Percentiles rank a stretch among this genome's conserved stretches.
These are phyloP conservation scores for Phytophthora ramorum DNA, from an alignment of 352 stramenopile genomes.

Conservation along the genomic window DNA sequence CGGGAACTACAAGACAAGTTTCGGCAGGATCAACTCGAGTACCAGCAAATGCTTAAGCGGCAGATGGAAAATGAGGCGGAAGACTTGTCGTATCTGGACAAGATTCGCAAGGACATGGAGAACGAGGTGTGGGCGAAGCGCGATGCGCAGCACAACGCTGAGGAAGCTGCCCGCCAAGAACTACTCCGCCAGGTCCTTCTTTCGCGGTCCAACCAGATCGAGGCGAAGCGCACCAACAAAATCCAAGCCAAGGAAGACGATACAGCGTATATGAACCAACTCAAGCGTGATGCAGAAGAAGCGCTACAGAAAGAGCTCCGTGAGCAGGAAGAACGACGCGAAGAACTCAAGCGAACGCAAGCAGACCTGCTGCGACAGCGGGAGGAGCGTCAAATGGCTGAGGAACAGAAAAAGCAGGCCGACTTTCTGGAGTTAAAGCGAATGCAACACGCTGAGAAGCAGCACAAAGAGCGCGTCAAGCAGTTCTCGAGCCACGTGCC, in stretches of 20 bases:
- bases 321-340: slow-evolving; percentile 71
- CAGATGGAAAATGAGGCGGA: slow-evolving; percentile 82
- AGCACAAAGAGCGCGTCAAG: slow-evolving; percentile 73
- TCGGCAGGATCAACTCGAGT: slow-evolving; percentile 76
- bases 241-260: slow-evolving; percentile 54
- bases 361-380: slow-evolving; percentile 68
- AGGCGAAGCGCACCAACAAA: slow-evolving; percentile 51
- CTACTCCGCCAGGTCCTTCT: slow-evolving; percentile 73
- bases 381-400: slow-evolving; percentile 50
- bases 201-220: slow-evolving; percentile 62
- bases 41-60: slow-evolving; percentile 72
- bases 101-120: slow-evolving; percentile 86
- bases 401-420: slow-evolving; percentile 68
- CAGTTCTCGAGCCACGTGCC: slow-evolving; percentile 60
- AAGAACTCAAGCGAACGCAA: slow-evolving; percentile 75
- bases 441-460: slow-evolving; percentile 78
- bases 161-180: slow-evolving; percentile 77
- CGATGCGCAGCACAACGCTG: slow-evolving; percentile 72
- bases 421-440: slow-evolving; percentile 83
- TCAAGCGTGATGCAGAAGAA: slow-evolving; percentile 77
- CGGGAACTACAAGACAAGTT: slow-evolving; percentile 70
- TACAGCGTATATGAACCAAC: slow-evolving; percentile 62
- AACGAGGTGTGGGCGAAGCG: slow-evolving; percentile 78
- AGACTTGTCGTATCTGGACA: slow-evolving; percentile 68
- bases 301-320: slow-evolving; percentile 79